Conservation (phyloP, 139 green algal genomes). For the Monoraphidium neglectum region DNA sequence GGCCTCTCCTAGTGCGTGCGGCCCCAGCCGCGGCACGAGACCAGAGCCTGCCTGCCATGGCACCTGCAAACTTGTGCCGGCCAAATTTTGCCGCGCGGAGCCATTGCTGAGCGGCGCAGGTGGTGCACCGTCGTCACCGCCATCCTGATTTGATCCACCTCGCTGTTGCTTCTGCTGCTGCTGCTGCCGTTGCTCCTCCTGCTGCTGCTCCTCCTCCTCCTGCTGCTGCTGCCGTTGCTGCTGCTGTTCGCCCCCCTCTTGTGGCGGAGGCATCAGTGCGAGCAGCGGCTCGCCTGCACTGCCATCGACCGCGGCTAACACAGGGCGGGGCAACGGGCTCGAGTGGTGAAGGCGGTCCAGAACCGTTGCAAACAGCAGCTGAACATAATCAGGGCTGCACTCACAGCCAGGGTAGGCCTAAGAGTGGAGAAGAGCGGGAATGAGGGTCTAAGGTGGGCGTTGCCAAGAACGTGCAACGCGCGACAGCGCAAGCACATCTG, state of each 20-base stretch:
- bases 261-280: no score
- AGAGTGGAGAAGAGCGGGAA: not conserved
- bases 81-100: not conserved
- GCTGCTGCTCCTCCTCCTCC: not conserved
- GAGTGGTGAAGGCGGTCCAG: slow-evolving; percentile 17
- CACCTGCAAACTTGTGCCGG: no score
- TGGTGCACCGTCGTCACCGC: not conserved
- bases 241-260: no score
- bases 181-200: not conserved
- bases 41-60: no score
- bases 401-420: slow-evolving; percentile 28
- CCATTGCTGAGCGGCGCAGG: not conserved
- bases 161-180: slow-evolving; percentile 2
- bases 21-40: no score
- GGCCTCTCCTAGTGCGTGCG: no score
- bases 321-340: slow-evolving; percentile 4
- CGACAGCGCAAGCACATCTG: not conserved
- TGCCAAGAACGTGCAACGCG: no score
- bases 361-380: slow-evolving; percentile 24
- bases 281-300: no score
- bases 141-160: not conserved
- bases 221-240: slow-evolving; percentile 5
- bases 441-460: no score
- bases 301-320: no score
- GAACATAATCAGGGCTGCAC: slow-evolving; percentile 22